phyloP scores from a whole-genome alignment of 148 eudicot genomes.

The Polygonum maritimum region DNA sequence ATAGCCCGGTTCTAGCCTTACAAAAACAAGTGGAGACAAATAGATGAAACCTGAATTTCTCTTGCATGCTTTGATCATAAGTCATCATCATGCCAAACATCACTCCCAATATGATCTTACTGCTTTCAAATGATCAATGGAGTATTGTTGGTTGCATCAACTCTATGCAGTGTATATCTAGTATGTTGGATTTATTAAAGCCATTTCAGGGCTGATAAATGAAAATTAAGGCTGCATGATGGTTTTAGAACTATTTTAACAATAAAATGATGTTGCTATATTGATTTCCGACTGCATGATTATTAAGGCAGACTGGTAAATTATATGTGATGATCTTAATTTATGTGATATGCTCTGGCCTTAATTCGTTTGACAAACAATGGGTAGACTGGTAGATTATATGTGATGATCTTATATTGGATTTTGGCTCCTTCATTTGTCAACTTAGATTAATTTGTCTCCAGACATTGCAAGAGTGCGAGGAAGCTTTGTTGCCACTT shows the following conservation, averaged over 20 bases:
- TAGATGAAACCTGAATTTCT: background rate
- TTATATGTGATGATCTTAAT: too few relatives aligned
- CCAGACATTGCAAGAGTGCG: constrained; percentile 67
- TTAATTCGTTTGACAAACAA: background rate
- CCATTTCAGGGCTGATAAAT: background rate
- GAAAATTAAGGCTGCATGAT: background rate
- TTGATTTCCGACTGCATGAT: too few relatives aligned
- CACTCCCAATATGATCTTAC: too few relatives aligned
- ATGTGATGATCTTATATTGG: background rate
- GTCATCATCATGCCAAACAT: background rate
- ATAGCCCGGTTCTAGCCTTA: background rate
- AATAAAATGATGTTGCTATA: background rate
- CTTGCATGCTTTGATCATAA: background rate
- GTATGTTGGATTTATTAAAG: background rate
- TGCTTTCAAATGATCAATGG: background rate
- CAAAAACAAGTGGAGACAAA: background rate
- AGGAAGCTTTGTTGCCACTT: constrained; percentile 35
- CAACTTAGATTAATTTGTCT: background rate
- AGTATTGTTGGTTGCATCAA: background rate
- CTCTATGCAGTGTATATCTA: background rate
- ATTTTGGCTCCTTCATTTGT: background rate
- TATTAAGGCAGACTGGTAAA: too few relatives aligned
- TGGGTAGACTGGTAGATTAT: background rate
- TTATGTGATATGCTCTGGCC: background rate
- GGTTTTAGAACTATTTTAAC: background rate